Conservation (phyloP, 805 yeast genomes). For the Starmerella vitae region DNA sequence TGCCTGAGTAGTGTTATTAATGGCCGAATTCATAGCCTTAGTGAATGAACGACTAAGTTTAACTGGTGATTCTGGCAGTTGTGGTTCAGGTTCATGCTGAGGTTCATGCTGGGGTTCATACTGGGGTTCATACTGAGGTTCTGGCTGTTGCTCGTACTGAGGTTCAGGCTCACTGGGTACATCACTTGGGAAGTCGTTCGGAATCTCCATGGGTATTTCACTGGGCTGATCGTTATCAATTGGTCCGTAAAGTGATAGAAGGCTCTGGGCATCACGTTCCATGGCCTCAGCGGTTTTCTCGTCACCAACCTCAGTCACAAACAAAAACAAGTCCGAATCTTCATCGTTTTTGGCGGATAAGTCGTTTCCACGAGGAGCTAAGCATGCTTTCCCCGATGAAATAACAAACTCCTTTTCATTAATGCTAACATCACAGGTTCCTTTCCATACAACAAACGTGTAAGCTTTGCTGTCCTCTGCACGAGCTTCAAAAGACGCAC, state of each 20-base stretch:
- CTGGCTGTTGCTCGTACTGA: no score
- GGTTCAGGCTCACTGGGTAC: no score
- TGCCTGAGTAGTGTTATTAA: no score
- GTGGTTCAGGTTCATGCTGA: no score
- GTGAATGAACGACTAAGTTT: no score
- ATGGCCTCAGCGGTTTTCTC: constrained; percentile 13
- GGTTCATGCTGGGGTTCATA: no score
- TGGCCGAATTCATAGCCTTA: no score
- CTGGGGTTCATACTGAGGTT: no score
- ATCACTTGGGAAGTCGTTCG: no score
- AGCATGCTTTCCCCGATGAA: constrained; percentile 16
- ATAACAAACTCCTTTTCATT: constrained; percentile 12
- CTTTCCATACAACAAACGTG: constrained; percentile 18
- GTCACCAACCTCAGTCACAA: constrained; percentile 13
- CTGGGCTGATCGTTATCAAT: not conserved
- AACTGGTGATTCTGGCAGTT: no score
- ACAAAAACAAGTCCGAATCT: constrained; percentile 7
- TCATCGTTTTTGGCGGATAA: constrained; percentile 13
- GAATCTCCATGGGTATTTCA: no score
- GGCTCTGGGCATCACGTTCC: constrained; percentile 12
- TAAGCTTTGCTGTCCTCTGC: constrained; percentile 14
- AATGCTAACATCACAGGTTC: constrained; percentile 11
- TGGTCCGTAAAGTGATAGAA: constrained; percentile 3
- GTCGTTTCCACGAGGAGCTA: constrained; percentile 19
- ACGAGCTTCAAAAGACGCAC: constrained; percentile 9